Base-by-base conservation (phyloP, 2,329 filamentous ascomycete genomes). In the Arthrinium puccinioides region DNA sequence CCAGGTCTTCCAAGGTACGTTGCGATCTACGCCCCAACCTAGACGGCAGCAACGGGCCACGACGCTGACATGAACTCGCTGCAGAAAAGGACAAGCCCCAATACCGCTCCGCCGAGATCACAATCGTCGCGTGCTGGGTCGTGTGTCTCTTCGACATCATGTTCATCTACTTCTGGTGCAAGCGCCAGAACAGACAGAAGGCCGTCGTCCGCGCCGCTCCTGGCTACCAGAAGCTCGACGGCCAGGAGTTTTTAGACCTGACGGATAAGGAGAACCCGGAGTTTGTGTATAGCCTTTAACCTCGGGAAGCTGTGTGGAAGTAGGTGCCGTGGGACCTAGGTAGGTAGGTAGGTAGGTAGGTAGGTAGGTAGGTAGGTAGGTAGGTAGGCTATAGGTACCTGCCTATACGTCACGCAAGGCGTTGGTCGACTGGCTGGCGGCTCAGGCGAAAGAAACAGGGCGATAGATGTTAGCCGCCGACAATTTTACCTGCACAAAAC, bases 191-290 rank as follows among this genome's bases (percentile, higher is more conserved):
- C 46, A 58, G 54, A 43, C 69, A 70, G 56, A 84, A 84, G 60
- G 73, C 66, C 0, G 49, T 50, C 7, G 49, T 74, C 13, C 57
- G 75, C 28, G 67, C 67, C 2, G 59, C 62, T 35, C 70, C 75
- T 0, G 71, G 64, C 2, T 84, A 84, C 52, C 62, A 65, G 18
- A 78, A 70, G 55, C 43, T 83, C 37, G 74, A 78, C 53, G 82
- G 83, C 43, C 78, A 83, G 55, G 80, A 83, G 64, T 83, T 74
- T 59, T 62, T 76, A 39, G 79, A 84, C 52, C 55, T 84, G 44
- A 84, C 79, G 4, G 80, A 84, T 51, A 60, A 66, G 38, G 79
- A 84, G 62, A 84, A 82, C 42, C 61, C 66, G 2, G 73, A 83
- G 52, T 82, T 84, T 50, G 56, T 73, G 1, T 84, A 84, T 52